Conservation (phyloP, 78 protist genomes). For the Isochrysis galbana region DNA sequence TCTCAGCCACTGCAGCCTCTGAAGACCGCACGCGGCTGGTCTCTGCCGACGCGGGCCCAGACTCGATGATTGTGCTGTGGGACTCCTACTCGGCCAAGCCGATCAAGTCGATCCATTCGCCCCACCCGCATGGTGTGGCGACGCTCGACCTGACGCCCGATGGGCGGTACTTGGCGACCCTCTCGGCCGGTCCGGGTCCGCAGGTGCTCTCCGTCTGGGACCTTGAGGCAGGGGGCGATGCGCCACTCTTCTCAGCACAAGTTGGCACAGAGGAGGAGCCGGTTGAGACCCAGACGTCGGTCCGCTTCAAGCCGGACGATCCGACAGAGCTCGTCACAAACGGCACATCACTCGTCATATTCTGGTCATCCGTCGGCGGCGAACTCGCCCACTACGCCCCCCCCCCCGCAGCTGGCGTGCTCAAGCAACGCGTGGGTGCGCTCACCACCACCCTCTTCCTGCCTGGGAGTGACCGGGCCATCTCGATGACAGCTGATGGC, state of each 20-base stretch:
- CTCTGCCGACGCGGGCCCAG: conserved; percentile 66
- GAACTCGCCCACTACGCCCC: conserved; percentile 46
- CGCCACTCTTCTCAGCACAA: not conserved
- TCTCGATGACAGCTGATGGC: not conserved
- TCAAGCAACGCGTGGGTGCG: conserved; percentile 55
- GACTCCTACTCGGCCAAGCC: conserved; percentile 44
- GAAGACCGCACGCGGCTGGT: conserved; percentile 42
- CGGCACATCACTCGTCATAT: conserved; percentile 52
- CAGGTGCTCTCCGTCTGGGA: conserved; percentile 42
- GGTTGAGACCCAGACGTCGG: not conserved
- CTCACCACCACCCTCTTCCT: conserved; percentile 48
- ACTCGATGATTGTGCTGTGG: conserved; percentile 68
- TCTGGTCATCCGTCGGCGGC: conserved; percentile 55
- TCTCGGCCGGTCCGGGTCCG: not conserved
- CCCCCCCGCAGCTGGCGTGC: conserved; percentile 32
- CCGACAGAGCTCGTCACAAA: conserved; percentile 5
- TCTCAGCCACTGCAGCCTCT: not conserved
- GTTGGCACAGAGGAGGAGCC: not conserved
- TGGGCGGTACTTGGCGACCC: not conserved
- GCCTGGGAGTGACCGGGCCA: not conserved
- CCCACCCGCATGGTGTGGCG: conserved; percentile 12
- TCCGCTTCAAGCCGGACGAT: not conserved
- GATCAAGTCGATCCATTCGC: conserved; percentile 4
- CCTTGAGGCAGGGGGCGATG: not conserved
- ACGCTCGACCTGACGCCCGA: conserved; percentile 45